Percentiles rank a stretch among this genome's conserved stretches.
Conservation (phyloP, 805 yeast genomes). For the Nakazawaea ambrosiae region DNA sequence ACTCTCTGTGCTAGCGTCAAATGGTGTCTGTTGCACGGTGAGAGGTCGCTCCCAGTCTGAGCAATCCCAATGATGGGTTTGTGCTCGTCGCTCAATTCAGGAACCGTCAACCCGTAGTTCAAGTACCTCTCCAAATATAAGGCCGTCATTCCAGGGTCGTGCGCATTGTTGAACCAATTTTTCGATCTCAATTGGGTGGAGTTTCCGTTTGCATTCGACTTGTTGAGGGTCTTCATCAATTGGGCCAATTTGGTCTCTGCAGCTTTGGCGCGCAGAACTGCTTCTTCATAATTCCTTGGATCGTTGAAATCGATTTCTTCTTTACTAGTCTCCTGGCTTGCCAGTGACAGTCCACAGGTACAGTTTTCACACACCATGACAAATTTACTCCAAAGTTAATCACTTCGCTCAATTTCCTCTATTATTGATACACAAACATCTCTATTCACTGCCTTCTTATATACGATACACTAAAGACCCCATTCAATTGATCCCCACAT, state of each 20-base stretch:
- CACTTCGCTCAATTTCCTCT: too few relatives aligned
- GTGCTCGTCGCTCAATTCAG: slow-evolving; percentile 12
- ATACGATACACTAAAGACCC: too few relatives aligned
- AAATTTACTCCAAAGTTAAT: too few relatives aligned
- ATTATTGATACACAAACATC: too few relatives aligned
- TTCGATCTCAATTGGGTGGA: slow-evolving; percentile 13
- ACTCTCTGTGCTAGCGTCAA: slow-evolving; percentile 16
- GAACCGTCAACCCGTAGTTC: slow-evolving; percentile 18
- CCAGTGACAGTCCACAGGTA: slow-evolving; percentile 17
- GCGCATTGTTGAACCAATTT: slow-evolving; percentile 18
- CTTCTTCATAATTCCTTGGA: slow-evolving; percentile 12
- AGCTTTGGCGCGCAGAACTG: slow-evolving; percentile 13
- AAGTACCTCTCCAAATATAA: slow-evolving; percentile 19
- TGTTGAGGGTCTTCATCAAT: neutral
- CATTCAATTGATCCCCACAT: too few relatives aligned
- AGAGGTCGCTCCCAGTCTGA: slow-evolving; percentile 15
- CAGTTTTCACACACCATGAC: slow-evolving; percentile 19
- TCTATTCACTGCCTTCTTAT: too few relatives aligned
- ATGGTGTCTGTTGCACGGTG: slow-evolving; percentile 20
- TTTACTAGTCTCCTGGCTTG: too few relatives aligned
- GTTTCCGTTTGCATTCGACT: neutral
- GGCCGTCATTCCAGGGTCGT: slow-evolving; percentile 19
- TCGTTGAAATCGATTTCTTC: slow-evolving; percentile 12
- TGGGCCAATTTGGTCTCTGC: slow-evolving; percentile 8
- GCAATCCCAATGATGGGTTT: slow-evolving; percentile 15